Evolutionary conservation across 106 monocot species (phyloP).

Genomic region (Platanthera guangdongensis): DNA sequence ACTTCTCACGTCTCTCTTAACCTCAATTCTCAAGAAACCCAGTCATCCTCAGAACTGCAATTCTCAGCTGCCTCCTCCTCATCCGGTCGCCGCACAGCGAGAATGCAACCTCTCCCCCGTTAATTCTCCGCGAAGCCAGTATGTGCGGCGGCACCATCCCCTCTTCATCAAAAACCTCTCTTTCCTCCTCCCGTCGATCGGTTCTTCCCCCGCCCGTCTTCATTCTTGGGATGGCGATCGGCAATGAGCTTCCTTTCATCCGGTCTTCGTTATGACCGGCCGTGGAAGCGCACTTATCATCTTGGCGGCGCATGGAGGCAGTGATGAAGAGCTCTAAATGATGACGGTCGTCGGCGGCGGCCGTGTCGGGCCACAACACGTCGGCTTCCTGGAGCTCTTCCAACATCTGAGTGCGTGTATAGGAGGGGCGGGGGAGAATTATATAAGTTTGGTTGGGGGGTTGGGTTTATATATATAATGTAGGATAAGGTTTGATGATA

Average conservation of each 20-base stretch:
- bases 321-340: not conserved
- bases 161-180: not conserved
- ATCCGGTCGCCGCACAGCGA: not conserved
- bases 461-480: not conserved
- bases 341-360: no score
- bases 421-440: not conserved
- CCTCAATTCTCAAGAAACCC: constrained; percentile 8
- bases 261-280: not conserved
- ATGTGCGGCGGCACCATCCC: constrained; percentile 9
- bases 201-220: not conserved
- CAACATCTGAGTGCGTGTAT: not conserved
- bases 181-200: not conserved
- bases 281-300: not conserved
- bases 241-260: not conserved
- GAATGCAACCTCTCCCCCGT: not conserved
- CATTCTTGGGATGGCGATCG: not conserved
- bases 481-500: not conserved
- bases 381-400: constrained; percentile 16
- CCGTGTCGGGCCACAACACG: constrained; percentile 1
- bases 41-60: constrained; percentile 6
- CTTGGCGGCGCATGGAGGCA: not conserved
- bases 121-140: not conserved
- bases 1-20: not conserved
- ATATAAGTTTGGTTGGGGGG: not conserved
- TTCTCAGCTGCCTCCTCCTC: constrained; percentile 3